These are phyloP conservation scores for Coprinellus micaceus DNA, from an alignment of 768 basidiomycete species.

Conservation along the genomic window DNA sequence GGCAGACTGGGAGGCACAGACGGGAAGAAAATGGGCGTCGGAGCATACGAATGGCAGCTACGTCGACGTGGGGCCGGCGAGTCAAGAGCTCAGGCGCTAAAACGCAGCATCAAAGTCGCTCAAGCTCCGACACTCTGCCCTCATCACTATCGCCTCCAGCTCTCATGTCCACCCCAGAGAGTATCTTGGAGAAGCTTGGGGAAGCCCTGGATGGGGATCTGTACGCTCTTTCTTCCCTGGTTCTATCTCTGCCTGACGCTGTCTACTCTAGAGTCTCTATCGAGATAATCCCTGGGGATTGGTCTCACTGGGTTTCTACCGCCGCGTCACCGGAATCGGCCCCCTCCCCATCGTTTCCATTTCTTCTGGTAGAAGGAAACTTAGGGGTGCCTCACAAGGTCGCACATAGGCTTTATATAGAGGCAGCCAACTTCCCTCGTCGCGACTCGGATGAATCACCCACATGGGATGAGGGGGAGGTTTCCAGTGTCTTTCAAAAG, in stretches of 20 bases:
- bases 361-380: slow-evolving; percentile 53
- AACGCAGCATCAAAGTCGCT: too few relatives aligned
- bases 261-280: slow-evolving; percentile 50
- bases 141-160: too few relatives aligned
- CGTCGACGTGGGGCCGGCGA: too few relatives aligned
- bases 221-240: too few relatives aligned
- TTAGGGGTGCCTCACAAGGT: slow-evolving; percentile 63
- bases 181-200: not conserved
- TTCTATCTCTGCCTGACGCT: too few relatives aligned
- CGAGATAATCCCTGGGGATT: slow-evolving; percentile 61
- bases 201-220: not conserved
- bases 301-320: slow-evolving; percentile 39
- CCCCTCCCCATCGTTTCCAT: slow-evolving; percentile 38
- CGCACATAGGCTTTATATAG: slow-evolving; percentile 49
- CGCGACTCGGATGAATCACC: not conserved
- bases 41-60: too few relatives aligned
- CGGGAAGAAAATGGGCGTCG: too few relatives aligned
- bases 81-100: too few relatives aligned
- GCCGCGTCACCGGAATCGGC: not conserved
- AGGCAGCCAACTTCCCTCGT: slow-evolving; percentile 30
- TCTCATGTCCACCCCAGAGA: too few relatives aligned
- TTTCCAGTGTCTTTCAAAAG: slow-evolving; percentile 26
- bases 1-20: too few relatives aligned
- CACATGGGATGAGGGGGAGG: slow-evolving; percentile 9
- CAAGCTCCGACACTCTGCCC: too few relatives aligned